Conservation (phyloP, 78 protist species). For the Speleostelium caveatum region DNA sequence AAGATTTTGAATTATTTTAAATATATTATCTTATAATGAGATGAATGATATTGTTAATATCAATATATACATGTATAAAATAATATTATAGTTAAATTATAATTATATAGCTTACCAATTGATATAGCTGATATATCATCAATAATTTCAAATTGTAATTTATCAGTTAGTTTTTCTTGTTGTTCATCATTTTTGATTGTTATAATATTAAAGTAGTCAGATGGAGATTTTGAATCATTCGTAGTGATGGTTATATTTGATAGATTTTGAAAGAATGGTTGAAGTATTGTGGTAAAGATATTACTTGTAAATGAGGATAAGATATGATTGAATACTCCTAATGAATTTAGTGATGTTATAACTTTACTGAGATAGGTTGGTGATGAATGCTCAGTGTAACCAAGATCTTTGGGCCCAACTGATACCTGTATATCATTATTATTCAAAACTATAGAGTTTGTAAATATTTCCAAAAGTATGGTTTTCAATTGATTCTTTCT, state of each 20-base stretch:
- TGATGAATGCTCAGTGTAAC: not conserved
- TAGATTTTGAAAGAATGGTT: constrained; percentile 16
- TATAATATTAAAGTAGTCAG: not conserved
- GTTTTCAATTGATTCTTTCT: constrained; percentile 55
- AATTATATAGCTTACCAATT: too few relatives aligned
- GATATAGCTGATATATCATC: not conserved
- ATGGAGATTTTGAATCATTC: not conserved
- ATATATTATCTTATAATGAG: not conserved
- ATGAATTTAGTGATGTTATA: constrained; percentile 12
- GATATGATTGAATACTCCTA: constrained; percentile 21
- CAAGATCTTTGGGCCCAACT: not conserved
- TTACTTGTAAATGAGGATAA: constrained; percentile 20
- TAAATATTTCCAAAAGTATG: constrained; percentile 21
- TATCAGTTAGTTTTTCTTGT: not conserved
- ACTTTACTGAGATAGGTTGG: not conserved
- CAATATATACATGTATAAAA: not conserved
- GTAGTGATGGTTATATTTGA: not conserved
- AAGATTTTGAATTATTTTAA: not conserved
- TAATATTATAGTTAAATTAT: too few relatives aligned
- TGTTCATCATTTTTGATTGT: not conserved
- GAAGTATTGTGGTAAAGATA: not conserved
- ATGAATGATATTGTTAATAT: not conserved
- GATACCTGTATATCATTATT: constrained; percentile 5
- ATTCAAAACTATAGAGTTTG: constrained; percentile 15
- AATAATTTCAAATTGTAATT: not conserved